Evolutionary conservation across 2,329 filamentous ascomycete species (phyloP).

Genomic region (Microsporum audouinii): DNA sequence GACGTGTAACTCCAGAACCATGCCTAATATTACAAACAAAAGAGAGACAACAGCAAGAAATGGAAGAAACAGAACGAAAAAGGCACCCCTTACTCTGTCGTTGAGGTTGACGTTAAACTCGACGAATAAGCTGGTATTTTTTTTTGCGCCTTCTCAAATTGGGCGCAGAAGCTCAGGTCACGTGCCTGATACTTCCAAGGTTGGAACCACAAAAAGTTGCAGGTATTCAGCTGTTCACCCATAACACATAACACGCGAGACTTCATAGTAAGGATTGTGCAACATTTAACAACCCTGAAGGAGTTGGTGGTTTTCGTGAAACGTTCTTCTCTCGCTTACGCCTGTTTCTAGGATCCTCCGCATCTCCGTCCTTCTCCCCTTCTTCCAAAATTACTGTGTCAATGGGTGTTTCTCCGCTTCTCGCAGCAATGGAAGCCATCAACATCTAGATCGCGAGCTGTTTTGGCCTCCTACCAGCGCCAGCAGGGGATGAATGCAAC

Average conservation of each 20-base stretch:
- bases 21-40: slow-evolving; percentile 18
- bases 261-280: neutral
- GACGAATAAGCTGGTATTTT: neutral
- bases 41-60: neutral
- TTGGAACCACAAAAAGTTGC: too few relatives aligned
- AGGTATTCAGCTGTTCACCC: neutral
- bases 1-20: slow-evolving; percentile 66
- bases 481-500: neutral
- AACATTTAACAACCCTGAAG: neutral
- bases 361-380: neutral
- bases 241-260: neutral
- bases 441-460: neutral
- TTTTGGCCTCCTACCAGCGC: neutral
- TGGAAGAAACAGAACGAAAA: neutral
- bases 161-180: neutral
- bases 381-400: neutral
- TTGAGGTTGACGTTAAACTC: neutral
- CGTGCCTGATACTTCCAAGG: neutral
- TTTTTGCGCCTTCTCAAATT: neutral
- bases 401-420: neutral
- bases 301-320: neutral
- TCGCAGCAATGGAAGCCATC: neutral
- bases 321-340: neutral
- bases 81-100: neutral
- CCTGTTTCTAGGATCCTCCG: neutral